Evolutionary conservation across 1,139 yeast genomes (phyloP), one percentile per base, ranked within the genome.

Genomic region (Hemisphaericaspora lyxosophila): DNA sequence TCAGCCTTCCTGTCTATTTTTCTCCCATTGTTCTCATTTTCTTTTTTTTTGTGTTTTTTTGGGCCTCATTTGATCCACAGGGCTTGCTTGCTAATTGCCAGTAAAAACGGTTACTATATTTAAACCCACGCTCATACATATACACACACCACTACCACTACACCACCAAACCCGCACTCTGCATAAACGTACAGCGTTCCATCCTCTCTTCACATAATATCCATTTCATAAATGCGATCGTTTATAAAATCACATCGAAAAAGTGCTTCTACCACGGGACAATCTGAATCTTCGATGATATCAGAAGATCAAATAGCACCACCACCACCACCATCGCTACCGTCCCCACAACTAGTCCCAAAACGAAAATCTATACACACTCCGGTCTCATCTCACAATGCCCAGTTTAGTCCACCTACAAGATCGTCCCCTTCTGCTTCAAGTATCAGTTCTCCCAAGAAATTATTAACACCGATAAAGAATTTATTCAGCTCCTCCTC

Each of bases 241-340:
- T 70, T 72, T 48, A 70, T 72, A 40, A 71, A 70, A 50, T 58
- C 73, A 11, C 77, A 71, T 48, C 57, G 63, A 44, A 53, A 69
- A 44, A 57, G 48, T 37, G 59, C 61, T 28, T 50, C 64, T 1
- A 38, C 45, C 12, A 14, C 47, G 8, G 11, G 11, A 20, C 23
- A 20, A 20, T 20, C 23, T 9, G 48, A 41, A 14, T 16, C 34
- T 26, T 17, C 40, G 7, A 8, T 20, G 23, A 4, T 11, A 4
- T 20, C 23, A 20, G 7, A 8, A 3, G 23, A 20, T 30, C 17
- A 39, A 17, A 25, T 41, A 15, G 28, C 17, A 16, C 43, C 41
- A 12, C 30, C 40, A 18, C 31, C 40, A 5, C 43, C 33, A 24
- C 40, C 38, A 4, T 8, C 11, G 3, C 23, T 11, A 8, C 4